phyloP scores from a whole-genome alignment of 2,329 filamentous ascomycete genomes.

The Aspergillus niger region DNA sequence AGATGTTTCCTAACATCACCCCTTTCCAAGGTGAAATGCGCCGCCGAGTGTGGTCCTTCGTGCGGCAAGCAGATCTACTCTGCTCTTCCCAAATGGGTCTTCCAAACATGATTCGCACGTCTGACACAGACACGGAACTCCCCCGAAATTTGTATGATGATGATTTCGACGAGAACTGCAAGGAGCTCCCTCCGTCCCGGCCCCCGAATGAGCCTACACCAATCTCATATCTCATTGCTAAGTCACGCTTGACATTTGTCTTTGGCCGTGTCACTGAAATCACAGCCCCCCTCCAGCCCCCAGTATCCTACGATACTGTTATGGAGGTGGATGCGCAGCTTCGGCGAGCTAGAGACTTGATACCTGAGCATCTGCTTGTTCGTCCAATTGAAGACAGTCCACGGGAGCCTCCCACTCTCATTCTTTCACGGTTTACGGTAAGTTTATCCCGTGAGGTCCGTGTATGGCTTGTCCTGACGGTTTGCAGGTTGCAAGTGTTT shows the following conservation, averaged over 20 bases:
- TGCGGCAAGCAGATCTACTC: slow-evolving; percentile 62
- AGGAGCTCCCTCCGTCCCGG: slow-evolving; percentile 58
- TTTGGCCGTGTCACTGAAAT: slow-evolving; percentile 50
- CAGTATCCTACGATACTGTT: slow-evolving; percentile 60
- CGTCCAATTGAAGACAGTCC: slow-evolving; percentile 72
- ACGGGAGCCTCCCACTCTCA: slow-evolving; percentile 66
- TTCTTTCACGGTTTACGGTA: slow-evolving; percentile 78
- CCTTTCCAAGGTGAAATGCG: slow-evolving; percentile 64
- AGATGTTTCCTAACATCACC: slow-evolving; percentile 59
- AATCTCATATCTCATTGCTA: slow-evolving; percentile 53
- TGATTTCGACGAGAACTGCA: slow-evolving; percentile 61
- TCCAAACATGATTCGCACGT: slow-evolving; percentile 64
- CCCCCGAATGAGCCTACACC: slow-evolving; percentile 62
- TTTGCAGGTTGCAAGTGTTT: slow-evolving; percentile 69
- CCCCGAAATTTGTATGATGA: slow-evolving; percentile 67
- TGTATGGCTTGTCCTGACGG: slow-evolving; percentile 14
- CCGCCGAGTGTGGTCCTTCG: slow-evolving; percentile 52
- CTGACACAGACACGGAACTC: slow-evolving; percentile 64
- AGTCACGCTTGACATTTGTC: slow-evolving; percentile 43
- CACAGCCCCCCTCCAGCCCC: slow-evolving; percentile 43
- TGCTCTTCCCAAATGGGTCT: slow-evolving; percentile 69
- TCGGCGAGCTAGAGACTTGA: slow-evolving; percentile 60
- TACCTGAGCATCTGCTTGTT: slow-evolving; percentile 79
- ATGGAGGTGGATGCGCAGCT: slow-evolving; percentile 62
- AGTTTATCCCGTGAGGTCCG: slow-evolving; percentile 9